Conservation (phyloP, 2,329 filamentous ascomycete species). For the Trichoderma afroharzianum region DNA sequence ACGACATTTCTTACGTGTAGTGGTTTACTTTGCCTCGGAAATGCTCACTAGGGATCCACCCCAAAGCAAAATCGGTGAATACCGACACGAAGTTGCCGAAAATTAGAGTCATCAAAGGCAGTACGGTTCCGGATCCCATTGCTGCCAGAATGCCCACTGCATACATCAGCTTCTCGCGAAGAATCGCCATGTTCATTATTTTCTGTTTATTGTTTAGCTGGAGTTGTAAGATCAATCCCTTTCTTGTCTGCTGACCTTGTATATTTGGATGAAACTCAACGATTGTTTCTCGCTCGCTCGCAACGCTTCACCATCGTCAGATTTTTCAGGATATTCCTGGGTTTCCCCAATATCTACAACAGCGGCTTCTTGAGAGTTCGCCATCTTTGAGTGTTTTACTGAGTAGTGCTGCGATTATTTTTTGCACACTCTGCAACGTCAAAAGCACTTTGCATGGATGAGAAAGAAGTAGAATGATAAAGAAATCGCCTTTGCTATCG, state of each 20-base stretch:
- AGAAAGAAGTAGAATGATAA: neutral
- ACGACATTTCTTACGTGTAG: neutral
- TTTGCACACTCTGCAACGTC: neutral
- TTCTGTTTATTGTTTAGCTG: neutral
- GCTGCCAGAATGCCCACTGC: neutral
- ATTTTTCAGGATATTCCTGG: neutral
- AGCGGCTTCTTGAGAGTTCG: neutral
- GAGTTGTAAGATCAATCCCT: neutral
- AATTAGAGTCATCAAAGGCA: neutral
- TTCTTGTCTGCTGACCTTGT: neutral
- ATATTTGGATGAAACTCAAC: neutral
- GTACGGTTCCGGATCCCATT: neutral
- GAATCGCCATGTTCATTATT: neutral
- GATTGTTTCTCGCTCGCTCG: neutral
- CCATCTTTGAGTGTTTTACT: neutral
- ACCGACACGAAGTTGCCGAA: neutral
- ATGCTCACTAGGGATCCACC: neutral
- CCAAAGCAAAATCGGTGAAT: neutral
- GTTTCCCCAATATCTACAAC: neutral
- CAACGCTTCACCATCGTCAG: neutral
- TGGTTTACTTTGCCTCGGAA: neutral
- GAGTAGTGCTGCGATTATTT: neutral
- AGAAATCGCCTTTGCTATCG: neutral
- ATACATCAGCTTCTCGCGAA: neutral
- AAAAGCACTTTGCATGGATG: neutral